Evolutionary conservation across 495 filamentous ascomycete species (phyloP), one percentile per base, ranked within the genome.

Genomic region (Talaromyces wortmannii): DNA sequence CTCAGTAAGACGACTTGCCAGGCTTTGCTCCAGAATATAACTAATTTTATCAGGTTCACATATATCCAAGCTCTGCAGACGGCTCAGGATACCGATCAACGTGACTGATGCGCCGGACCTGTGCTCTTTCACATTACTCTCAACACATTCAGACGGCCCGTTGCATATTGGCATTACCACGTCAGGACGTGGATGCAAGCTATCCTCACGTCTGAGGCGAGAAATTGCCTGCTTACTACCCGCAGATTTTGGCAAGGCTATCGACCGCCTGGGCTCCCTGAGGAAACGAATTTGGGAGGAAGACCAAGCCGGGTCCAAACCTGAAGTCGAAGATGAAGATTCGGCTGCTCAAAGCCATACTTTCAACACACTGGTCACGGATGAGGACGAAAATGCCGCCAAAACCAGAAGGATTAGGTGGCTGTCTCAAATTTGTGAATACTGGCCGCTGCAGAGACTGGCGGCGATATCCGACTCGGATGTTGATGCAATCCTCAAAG

Each of bases 401-500:
- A 91, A 88, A 69, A 90, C 80, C 15, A 77, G 95, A 49, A 78
- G 94, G 43, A 91, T 95, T 74, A 83, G 94, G 23, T 98, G 95
- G 95, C 71, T 98, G 3, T 83, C 86, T 15, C 94, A 98, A 65
- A 92, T 98, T 15, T 98, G 95, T 78, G 94, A 98, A 75, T 98
- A 98, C 70, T 98, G 95, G 95, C 92, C 94, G 2, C 76, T 98
- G 17, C 82, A 82, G 45, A 83, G 88, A 15, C 80, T 98, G 3
- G 90, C 91, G 7, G 75, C 78, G 30, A 85, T 97, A 52, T 83
- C 81, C 11, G 89, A 96, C 63, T 78, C 71, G 13, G 92, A 97
- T 63, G 85, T 96, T 5, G 79, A 88, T 6, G 64, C 71, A 16
- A 81, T 96, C 15, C 74, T 96, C 7, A 69, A 79, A 56, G 80